These are phyloP conservation scores for Neoconidiobolus thromboides DNA, from an alignment of 371 early-diverging fungal genomes.

Conservation along the genomic window DNA sequence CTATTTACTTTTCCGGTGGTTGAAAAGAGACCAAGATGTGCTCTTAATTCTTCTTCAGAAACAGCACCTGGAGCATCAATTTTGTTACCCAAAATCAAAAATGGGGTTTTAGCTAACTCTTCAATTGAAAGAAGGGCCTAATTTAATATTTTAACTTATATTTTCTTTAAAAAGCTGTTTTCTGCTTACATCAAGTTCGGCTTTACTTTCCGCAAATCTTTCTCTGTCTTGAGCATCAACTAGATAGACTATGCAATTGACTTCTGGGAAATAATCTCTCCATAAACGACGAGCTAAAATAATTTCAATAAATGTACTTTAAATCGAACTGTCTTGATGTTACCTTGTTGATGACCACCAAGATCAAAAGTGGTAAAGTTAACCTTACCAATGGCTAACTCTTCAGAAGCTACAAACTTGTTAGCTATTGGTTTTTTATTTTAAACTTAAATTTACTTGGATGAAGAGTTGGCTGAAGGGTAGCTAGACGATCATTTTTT, in stretches of 20 bases:
- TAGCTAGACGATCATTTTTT: conserved; percentile 94
- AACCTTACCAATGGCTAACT: conserved; percentile 88
- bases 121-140: conserved; percentile 82
- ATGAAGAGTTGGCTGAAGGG: conserved; percentile 94
- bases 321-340: not conserved
- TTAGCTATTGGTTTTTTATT: conserved; percentile 1
- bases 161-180: not conserved
- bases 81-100: conserved; percentile 94
- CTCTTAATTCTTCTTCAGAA: conserved; percentile 79
- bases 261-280: conserved; percentile 97
- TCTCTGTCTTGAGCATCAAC: conserved; percentile 79
- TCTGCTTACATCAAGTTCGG: conserved; percentile 72
- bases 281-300: conserved; percentile 79
- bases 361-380: conserved; percentile 94
- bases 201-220: conserved; percentile 77
- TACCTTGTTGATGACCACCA: conserved; percentile 88
- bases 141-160: not conserved
- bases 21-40: conserved; percentile 73
- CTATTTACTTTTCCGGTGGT: conserved; percentile 77
- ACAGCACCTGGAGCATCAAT: conserved; percentile 90
- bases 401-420: conserved; percentile 61
- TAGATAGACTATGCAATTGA: conserved; percentile 88
- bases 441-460: conserved; percentile 57
- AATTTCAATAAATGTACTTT: not conserved
- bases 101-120: conserved; percentile 76